Conservation (phyloP, 257 asterid species). For the Gardenia jasminoides region DNA sequence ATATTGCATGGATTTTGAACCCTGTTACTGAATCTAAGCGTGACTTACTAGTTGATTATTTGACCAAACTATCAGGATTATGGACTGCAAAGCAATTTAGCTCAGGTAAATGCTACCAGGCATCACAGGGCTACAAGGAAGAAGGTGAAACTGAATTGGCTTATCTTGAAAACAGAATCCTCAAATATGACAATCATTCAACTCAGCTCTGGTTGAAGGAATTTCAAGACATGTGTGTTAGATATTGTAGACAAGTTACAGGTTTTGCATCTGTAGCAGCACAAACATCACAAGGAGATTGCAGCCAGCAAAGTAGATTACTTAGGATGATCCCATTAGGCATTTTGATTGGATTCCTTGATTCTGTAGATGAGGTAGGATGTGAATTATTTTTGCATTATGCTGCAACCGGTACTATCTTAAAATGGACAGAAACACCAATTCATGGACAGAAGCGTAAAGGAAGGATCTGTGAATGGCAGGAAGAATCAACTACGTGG, state of each 20-base stretch:
- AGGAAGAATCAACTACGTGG: conserved; percentile 28
- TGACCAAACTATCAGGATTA: conserved; percentile 40
- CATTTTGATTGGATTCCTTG: conserved; percentile 44
- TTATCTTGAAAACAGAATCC: conserved; percentile 24
- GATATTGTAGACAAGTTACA: conserved; percentile 20
- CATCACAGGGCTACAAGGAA: conserved; percentile 23
- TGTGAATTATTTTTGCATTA: conserved; percentile 67
- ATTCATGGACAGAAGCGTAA: conserved; percentile 31
- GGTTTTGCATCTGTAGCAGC: conserved; percentile 28
- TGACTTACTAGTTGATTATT: conserved; percentile 36
- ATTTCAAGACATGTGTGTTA: conserved; percentile 35
- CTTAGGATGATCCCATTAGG: conserved; percentile 63
- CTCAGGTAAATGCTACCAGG: conserved; percentile 28
- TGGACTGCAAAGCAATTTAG: conserved; percentile 40
- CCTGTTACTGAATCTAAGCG: conserved; percentile 50
- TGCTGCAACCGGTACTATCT: conserved; percentile 58
- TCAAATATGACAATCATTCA: conserved; percentile 29
- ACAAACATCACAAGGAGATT: conserved; percentile 23
- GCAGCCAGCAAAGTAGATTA: conserved; percentile 33
- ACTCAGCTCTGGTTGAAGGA: conserved; percentile 56
- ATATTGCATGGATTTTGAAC: conserved; percentile 66
- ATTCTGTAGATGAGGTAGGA: conserved; percentile 38
- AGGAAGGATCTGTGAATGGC: conserved; percentile 28
- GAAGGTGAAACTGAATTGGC: conserved; percentile 28
- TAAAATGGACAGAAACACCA: conserved; percentile 29